Evolutionary conservation across 805 yeast genomes (phyloP).

Genomic region (Metschnikowia kunwiensis): DNA sequence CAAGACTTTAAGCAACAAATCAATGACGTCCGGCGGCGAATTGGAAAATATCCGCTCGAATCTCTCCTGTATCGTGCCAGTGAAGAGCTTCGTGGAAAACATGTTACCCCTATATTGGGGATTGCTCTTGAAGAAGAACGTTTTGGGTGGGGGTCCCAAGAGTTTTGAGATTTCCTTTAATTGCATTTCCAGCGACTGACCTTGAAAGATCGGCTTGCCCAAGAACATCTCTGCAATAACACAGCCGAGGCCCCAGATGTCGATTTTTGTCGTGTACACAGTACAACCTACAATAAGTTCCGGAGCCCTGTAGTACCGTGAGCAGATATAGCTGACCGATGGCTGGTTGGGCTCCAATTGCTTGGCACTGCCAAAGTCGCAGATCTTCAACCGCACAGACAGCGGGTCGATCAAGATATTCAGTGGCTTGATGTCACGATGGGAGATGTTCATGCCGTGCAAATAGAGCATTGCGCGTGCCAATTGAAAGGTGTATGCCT

Average conservation of each 20-base stretch:
- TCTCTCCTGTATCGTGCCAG: conserved; percentile 50
- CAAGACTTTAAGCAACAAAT: conserved; percentile 72
- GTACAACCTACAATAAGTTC: conserved; percentile 91
- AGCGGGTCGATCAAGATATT: conserved; percentile 74
- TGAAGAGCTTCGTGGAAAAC: conserved; percentile 61
- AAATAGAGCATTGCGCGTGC: conserved; percentile 81
- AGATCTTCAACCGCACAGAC: conserved; percentile 64
- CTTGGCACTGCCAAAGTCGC: conserved; percentile 86
- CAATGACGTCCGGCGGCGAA: conserved; percentile 84
- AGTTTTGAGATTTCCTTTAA: conserved; percentile 85
- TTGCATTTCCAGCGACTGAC: conserved; percentile 84
- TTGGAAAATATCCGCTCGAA: conserved; percentile 50
- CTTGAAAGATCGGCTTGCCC: conserved; percentile 94
- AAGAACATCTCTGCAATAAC: conserved; percentile 91
- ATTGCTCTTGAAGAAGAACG: conserved; percentile 69
- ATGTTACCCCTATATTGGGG: conserved; percentile 74
- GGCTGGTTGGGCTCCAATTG: conserved; percentile 74
- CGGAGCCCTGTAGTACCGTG: conserved; percentile 94
- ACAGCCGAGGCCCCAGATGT: conserved; percentile 97
- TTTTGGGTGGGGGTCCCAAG: conserved; percentile 78
- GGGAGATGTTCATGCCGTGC: conserved; percentile 77
- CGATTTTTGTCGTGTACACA: conserved; percentile 84
- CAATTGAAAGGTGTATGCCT: conserved; percentile 73
- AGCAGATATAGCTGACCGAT: conserved; percentile 93
- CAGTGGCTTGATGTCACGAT: conserved; percentile 82